phyloP scores from a whole-genome alignment of 225 moss, liverwort and hornwort species.

The Rhytidiadelphus loreus region DNA sequence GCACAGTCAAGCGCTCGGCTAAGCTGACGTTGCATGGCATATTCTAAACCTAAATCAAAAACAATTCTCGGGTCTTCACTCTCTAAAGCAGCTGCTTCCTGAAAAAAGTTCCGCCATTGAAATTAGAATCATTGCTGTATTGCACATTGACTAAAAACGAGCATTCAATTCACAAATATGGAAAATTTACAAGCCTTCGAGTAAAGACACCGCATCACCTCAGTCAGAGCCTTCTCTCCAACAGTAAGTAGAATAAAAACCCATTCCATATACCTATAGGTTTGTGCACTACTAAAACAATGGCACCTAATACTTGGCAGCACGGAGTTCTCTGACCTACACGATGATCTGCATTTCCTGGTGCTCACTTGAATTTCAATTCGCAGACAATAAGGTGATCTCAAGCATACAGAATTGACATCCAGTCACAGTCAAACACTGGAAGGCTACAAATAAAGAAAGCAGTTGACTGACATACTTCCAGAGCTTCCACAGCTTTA shows the following conservation, averaged over 20 bases:
- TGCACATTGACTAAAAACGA: neutral
- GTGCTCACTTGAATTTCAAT: neutral
- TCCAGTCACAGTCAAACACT: neutral
- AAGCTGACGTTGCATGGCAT: conserved; percentile 78
- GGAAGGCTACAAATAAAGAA: neutral
- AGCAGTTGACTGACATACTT: conserved; percentile 27
- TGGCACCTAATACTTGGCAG: neutral
- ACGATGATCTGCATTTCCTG: neutral
- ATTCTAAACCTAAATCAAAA: conserved; percentile 89
- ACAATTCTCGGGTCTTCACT: conserved; percentile 67
- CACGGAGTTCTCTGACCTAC: neutral
- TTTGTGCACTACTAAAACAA: neutral
- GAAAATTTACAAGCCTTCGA: neutral
- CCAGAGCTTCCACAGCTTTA: conserved; percentile 39
- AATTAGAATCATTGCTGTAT: neutral
- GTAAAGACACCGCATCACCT: neutral
- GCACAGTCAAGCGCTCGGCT: conserved; percentile 78
- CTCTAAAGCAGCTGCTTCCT: conserved; percentile 73
- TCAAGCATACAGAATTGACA: neutral
- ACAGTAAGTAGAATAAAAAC: neutral
- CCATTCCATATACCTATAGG: neutral
- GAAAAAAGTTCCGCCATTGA: neutral
- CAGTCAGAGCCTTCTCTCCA: neutral
- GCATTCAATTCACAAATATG: neutral
- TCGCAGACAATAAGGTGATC: neutral